Evolutionary conservation across 83 land plant genomes (phyloP).

Genomic region (Thuja plicata): DNA sequence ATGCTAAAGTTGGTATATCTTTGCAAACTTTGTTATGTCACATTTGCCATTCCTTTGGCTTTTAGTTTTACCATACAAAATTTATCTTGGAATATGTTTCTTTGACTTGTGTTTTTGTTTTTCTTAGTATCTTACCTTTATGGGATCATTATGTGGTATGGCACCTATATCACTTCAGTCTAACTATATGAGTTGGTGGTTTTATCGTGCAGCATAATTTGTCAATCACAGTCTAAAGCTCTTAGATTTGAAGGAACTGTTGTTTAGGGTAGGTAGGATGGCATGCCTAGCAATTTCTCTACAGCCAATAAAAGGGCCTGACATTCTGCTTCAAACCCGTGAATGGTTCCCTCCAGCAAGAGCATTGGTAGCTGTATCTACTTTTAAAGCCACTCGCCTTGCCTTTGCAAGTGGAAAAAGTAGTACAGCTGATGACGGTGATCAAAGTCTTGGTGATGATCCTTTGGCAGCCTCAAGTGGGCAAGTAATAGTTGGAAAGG

Average conservation of each 20-base stretch:
- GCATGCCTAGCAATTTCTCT: constrained; percentile 87
- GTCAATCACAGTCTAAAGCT: too few species aligned
- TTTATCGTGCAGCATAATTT: neutral
- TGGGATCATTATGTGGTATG: neutral
- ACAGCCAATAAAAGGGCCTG: constrained; percentile 51
- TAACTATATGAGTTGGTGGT: neutral
- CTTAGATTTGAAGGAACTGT: constrained; percentile 3
- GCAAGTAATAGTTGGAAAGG: constrained; percentile 89
- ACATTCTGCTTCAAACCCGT: constrained; percentile 79
- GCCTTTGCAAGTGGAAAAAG: too few species aligned
- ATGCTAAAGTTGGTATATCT: neutral
- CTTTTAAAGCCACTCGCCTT: too few species aligned
- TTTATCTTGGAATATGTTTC: neutral
- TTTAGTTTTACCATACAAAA: neutral
- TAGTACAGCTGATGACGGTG: constrained; percentile 14
- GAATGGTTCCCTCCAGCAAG: constrained; percentile 99
- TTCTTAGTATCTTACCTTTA: neutral
- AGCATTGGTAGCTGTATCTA: constrained; percentile 54
- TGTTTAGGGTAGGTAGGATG: constrained; percentile 32
- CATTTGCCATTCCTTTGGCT: neutral
- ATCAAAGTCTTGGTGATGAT: constrained; percentile 49
- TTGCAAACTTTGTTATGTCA: neutral
- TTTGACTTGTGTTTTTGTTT: neutral
- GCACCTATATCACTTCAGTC: neutral
- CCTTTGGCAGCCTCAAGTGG: constrained; percentile 67